Evolutionary conservation across 2,329 filamentous ascomycete genomes (phyloP).

Genomic region (Colletotrichum somersetense): DNA sequence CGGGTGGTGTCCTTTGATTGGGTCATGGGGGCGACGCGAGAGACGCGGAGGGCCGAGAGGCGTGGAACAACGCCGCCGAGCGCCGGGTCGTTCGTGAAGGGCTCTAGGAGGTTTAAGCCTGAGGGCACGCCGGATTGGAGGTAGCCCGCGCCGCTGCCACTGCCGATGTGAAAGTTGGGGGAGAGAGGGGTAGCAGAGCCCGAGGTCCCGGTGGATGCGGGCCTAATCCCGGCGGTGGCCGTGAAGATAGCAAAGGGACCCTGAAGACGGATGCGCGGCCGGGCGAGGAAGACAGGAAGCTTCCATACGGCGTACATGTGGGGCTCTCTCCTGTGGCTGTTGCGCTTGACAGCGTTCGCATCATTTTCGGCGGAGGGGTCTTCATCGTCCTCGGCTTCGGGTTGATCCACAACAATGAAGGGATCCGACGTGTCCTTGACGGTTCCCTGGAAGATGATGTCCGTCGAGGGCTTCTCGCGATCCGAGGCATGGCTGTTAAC

Average conservation of each 20-base stretch:
- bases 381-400: slow-evolving; percentile 46
- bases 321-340: slow-evolving; percentile 47
- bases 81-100: slow-evolving; percentile 75
- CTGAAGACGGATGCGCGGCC: slow-evolving; percentile 75
- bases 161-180: slow-evolving; percentile 41
- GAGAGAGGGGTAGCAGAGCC: slow-evolving; percentile 27
- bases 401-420: slow-evolving; percentile 62
- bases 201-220: slow-evolving; percentile 57
- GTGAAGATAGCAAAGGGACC: slow-evolving; percentile 75
- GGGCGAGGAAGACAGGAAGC: slow-evolving; percentile 66
- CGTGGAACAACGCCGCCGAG: slow-evolving; percentile 73
- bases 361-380: slow-evolving; percentile 42
- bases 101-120: slow-evolving; percentile 81
- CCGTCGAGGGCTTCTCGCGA: slow-evolving; percentile 62
- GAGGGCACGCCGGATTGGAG: slow-evolving; percentile 76
- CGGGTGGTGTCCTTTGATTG: slow-evolving; percentile 71
- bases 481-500: slow-evolving; percentile 67
- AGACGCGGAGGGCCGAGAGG: slow-evolving; percentile 80
- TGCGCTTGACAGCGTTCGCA: slow-evolving; percentile 42
- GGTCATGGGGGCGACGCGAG: slow-evolving; percentile 77
- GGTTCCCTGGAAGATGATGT: slow-evolving; percentile 70
- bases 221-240: slow-evolving; percentile 71
- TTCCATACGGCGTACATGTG: slow-evolving; percentile 72
- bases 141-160: slow-evolving; percentile 67
- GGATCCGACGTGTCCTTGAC: slow-evolving; percentile 64